phyloP scores from a whole-genome alignment of 2,329 filamentous ascomycete genomes.

The Penicillium verrucosum region DNA sequence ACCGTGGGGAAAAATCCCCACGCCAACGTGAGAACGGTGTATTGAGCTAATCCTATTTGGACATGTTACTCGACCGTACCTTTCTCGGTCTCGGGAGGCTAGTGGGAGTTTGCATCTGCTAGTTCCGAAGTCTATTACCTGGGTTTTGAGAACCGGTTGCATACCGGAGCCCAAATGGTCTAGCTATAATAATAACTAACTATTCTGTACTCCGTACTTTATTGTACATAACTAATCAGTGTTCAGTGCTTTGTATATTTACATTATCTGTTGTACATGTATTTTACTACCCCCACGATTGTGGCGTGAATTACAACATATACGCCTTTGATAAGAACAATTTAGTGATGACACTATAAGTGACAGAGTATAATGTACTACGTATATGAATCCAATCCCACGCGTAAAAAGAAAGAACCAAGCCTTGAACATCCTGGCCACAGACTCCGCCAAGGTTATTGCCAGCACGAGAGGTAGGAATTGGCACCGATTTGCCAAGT shows the following conservation, averaged over 20 bases:
- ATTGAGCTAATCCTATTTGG: constrained; percentile 1
- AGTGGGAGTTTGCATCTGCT: not conserved
- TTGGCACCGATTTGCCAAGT: constrained; percentile 3
- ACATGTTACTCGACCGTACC: not conserved
- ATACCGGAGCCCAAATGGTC: not conserved
- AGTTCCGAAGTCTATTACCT: not conserved
- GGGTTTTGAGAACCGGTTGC: not conserved
- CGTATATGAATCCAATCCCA: not conserved
- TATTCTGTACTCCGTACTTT: not conserved
- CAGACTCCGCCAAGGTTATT: not conserved
- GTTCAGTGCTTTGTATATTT: no score
- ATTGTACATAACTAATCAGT: no score
- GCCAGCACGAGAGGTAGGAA: not conserved
- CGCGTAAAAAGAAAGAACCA: not conserved
- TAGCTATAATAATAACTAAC: not conserved
- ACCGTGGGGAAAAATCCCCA: constrained; percentile 3
- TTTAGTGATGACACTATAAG: not conserved
- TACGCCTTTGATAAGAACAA: not conserved
- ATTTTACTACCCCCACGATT: not conserved
- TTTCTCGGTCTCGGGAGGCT: not conserved
- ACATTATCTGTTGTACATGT: not conserved
- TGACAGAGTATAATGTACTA: not conserved
- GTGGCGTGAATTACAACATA: not conserved
- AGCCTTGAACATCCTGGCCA: not conserved
- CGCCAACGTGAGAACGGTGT: constrained; percentile 1